A percentile compares a stretch with the other conserved stretches of the same genome.
Conservation (phyloP, 768 basidiomycete species). For the Phylloporus arenicola region DNA sequence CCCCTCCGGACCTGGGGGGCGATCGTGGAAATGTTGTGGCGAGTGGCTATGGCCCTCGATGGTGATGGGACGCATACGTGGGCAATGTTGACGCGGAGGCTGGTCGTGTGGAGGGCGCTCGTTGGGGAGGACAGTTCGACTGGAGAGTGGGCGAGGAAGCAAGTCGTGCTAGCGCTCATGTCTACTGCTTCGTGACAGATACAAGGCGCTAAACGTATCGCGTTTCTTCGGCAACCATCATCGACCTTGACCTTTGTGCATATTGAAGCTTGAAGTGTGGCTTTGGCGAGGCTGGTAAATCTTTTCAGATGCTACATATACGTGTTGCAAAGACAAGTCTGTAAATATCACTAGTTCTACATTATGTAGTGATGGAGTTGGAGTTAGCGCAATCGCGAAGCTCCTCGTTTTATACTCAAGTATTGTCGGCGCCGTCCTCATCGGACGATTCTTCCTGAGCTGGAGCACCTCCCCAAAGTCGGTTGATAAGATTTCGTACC, state of each 20-base stretch:
- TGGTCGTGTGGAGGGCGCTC: constrained; percentile 53
- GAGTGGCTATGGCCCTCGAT: constrained; percentile 17
- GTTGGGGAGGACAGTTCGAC: constrained; percentile 33
- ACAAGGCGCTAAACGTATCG: no score
- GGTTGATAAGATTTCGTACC: constrained; percentile 51
- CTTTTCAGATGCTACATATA: no score
- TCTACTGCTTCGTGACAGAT: neutral
- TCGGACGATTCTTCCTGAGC: constrained; percentile 18
- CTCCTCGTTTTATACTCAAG: neutral
- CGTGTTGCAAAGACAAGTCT: neutral
- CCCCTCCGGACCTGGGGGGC: constrained; percentile 43
- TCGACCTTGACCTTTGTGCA: no score
- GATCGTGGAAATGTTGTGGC: constrained; percentile 46
- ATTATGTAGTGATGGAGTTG: neutral
- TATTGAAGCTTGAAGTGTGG: no score
- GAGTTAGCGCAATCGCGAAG: neutral
- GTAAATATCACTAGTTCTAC: neutral
- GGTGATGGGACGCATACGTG: constrained; percentile 32
- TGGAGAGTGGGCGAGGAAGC: constrained; percentile 54
- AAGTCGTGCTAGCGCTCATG: constrained; percentile 4
- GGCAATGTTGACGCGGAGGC: constrained; percentile 47
- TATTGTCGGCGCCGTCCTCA: constrained; percentile 7
- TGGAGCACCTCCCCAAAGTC: constrained; percentile 48
- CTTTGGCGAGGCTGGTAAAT: no score
- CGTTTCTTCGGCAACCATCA: no score